Percentiles rank a stretch among this genome's conserved stretches.
These are phyloP conservation scores for Fusarium proliferatum DNA, from an alignment of 2,329 filamentous ascomycete genomes.

Conservation along the genomic window DNA sequence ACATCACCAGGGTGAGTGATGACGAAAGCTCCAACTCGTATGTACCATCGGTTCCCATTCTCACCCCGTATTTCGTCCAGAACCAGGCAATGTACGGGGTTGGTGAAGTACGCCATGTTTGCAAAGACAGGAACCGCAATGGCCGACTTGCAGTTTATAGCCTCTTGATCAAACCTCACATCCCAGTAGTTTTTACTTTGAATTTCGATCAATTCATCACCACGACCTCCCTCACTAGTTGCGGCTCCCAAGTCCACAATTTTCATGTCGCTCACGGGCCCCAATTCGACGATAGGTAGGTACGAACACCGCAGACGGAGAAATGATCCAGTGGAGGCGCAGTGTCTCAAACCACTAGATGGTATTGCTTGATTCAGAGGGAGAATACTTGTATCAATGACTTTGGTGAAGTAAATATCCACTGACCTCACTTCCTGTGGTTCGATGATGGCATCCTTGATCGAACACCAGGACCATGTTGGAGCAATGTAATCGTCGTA, in stretches of 20 bases:
- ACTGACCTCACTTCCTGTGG: not conserved
- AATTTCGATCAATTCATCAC: not conserved
- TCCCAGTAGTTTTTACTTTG: constrained; percentile 21
- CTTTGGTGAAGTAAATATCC: not conserved
- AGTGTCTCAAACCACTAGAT: not conserved
- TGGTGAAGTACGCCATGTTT: not conserved
- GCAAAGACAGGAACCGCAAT: constrained; percentile 15
- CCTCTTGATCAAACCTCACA: constrained; percentile 7
- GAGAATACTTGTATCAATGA: not conserved
- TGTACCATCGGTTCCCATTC: not conserved
- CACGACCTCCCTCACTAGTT: fast-evolving
- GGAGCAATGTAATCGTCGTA: constrained; percentile 1
- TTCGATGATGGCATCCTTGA: constrained; percentile 17
- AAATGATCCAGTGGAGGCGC: not conserved
- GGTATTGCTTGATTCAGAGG: not conserved
- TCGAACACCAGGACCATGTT: constrained; percentile 26
- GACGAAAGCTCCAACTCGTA: constrained; percentile 8
- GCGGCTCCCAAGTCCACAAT: not conserved
- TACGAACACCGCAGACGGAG: constrained; percentile 15
- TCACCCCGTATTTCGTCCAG: not conserved
- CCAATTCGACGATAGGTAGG: not conserved
- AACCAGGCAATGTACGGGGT: constrained; percentile 1
- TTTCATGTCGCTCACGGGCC: not conserved
- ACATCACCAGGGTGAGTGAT: not conserved
- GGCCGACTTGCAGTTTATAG: not conserved